phyloP scores from a whole-genome alignment of 2,329 filamentous ascomycete species.

The Fusarium hainanense region DNA sequence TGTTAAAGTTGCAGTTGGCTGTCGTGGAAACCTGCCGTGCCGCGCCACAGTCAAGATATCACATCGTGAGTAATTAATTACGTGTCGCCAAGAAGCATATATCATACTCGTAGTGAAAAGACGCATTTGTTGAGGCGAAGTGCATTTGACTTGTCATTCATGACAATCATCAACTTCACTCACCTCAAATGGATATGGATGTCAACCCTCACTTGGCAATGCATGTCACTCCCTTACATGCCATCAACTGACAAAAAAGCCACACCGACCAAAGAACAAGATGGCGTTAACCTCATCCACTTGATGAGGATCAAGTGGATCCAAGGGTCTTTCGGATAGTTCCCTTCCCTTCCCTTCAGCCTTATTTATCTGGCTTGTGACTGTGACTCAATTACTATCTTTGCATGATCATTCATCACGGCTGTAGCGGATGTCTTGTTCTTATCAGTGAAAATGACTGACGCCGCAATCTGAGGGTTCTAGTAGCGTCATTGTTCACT shows the following conservation, averaged over 20 bases:
- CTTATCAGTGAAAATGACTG: not conserved
- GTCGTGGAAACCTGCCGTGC: not conserved
- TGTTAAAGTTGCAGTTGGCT: not conserved
- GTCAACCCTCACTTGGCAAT: not conserved
- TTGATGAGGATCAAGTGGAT: not conserved
- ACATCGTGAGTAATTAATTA: no score
- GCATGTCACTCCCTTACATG: not conserved
- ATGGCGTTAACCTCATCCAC: not conserved
- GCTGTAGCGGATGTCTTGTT: not conserved
- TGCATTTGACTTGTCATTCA: not conserved
- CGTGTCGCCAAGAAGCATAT: not conserved
- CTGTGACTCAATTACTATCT: not conserved
- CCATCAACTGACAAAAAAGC: not conserved
- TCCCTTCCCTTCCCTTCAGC: not conserved
- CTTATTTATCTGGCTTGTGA: not conserved
- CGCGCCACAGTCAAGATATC: not conserved
- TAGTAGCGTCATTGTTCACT: conserved; percentile 19
- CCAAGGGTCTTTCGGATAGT: not conserved
- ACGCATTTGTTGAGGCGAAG: not conserved
- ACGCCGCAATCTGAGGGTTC: no score
- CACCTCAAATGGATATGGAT: not conserved
- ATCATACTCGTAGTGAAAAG: no score
- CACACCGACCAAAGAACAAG: not conserved
- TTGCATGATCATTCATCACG: not conserved
- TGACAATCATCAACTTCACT: not conserved